Percentiles rank a stretch among this genome's conserved stretches.
Evolutionary conservation across 805 yeast species (phyloP).

Genomic region (Suhomyces canberraensis): DNA sequence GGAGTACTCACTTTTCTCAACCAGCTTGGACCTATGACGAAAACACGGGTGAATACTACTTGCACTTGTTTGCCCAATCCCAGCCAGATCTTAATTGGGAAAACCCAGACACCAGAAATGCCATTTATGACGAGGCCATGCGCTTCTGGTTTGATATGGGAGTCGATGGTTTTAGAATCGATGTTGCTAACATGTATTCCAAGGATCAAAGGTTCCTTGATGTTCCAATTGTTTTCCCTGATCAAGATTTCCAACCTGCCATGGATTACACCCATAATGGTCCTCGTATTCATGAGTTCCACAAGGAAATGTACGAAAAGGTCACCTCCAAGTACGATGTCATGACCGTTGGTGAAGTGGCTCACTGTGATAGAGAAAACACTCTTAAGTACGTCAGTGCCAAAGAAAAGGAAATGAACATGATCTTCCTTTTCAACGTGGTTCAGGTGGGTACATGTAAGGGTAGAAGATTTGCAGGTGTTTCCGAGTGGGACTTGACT

Average conservation of each 20-base stretch:
- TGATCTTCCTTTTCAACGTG: constrained; percentile 34
- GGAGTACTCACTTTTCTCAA: constrained; percentile 51
- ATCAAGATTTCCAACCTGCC: constrained; percentile 38
- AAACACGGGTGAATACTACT: constrained; percentile 50
- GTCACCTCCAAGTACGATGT: constrained; percentile 46
- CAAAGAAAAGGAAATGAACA: constrained; percentile 33
- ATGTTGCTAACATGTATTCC: constrained; percentile 51
- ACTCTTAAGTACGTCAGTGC: constrained; percentile 42
- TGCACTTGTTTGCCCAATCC: constrained; percentile 47
- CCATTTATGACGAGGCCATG: constrained; percentile 46
- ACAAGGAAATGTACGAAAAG: constrained; percentile 45
- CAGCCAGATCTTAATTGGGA: constrained; percentile 68
- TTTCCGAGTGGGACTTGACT: constrained; percentile 27
- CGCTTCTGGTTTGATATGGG: constrained; percentile 55
- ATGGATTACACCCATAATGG: constrained; percentile 37
- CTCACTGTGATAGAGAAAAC: constrained; percentile 38
- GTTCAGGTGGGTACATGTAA: constrained; percentile 34
- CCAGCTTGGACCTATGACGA: constrained; percentile 59
- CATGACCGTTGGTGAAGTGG: constrained; percentile 59
- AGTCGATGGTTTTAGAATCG: constrained; percentile 58
- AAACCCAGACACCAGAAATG: constrained; percentile 35
- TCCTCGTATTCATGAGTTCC: constrained; percentile 57
- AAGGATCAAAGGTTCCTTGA: constrained; percentile 45
- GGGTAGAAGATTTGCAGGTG: constrained; percentile 30
- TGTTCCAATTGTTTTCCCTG: constrained; percentile 45